Conservation (phyloP, 352 stramenopile genomes). For the Pythium aquatile region DNA sequence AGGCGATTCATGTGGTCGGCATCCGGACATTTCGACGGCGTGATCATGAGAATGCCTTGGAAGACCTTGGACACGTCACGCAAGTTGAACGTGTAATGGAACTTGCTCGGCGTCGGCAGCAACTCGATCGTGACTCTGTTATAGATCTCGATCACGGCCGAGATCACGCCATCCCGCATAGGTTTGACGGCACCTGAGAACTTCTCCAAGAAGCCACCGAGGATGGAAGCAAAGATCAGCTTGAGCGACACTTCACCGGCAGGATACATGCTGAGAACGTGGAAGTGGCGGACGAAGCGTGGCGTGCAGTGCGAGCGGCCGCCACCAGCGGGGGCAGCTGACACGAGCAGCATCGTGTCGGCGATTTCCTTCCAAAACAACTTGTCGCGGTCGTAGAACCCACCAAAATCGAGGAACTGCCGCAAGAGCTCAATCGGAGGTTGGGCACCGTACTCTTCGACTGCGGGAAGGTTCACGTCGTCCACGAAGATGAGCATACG, state of each 20-base stretch:
- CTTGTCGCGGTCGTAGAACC: constrained; percentile 96
- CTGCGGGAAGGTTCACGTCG: constrained; percentile 93
- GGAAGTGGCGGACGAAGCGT: constrained; percentile 94
- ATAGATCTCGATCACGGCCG: constrained; percentile 93
- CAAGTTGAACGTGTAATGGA: constrained; percentile 96
- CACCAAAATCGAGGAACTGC: constrained; percentile 94
- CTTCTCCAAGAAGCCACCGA: constrained; percentile 90
- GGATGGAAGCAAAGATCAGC: constrained; percentile 93
- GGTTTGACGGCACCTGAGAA: constrained; percentile 86
- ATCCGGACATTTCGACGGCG: constrained; percentile 71
- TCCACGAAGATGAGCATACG: constrained; percentile 94
- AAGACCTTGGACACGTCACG: constrained; percentile 96
- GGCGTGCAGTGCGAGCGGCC: constrained; percentile 86
- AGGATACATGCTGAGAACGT: constrained; percentile 94
- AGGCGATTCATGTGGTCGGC: constrained; percentile 85
- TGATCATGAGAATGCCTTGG: constrained; percentile 94
- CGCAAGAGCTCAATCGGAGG: constrained; percentile 92
- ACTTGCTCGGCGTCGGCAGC: constrained; percentile 91
- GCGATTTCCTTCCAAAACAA: constrained; percentile 96
- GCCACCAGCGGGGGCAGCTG: constrained; percentile 89
- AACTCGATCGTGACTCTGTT: constrained; percentile 90
- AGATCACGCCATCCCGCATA: constrained; percentile 81
- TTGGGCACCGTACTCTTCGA: constrained; percentile 95
- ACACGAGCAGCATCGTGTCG: constrained; percentile 90
- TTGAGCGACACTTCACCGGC: constrained; percentile 85